Conservation (phyloP, 2,329 filamentous ascomycete species). For the Coleophoma cylindrospora region DNA sequence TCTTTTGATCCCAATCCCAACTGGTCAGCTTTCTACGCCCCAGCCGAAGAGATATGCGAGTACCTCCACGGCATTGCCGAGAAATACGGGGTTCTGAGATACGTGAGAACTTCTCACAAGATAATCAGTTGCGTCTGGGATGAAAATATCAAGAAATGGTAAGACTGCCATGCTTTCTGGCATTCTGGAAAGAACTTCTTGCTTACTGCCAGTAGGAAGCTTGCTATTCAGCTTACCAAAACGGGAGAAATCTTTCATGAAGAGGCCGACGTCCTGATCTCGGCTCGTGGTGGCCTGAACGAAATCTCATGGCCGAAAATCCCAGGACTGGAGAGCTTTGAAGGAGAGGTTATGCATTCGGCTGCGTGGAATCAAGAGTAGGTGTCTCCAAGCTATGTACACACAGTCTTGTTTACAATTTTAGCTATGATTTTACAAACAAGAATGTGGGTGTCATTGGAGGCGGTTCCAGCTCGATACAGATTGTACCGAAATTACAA, state of each 20-base stretch:
- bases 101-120: constrained; percentile 49
- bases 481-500: constrained; percentile 42
- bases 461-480: constrained; percentile 44
- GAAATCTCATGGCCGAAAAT: constrained; percentile 33
- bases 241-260: constrained; percentile 17
- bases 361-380: constrained; percentile 29
- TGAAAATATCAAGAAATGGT: constrained; percentile 43
- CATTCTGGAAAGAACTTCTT: too few relatives aligned
- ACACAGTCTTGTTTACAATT: not conserved
- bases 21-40: constrained; percentile 51
- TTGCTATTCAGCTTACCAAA: constrained; percentile 29
- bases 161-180: not conserved
- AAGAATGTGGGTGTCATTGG: constrained; percentile 43
- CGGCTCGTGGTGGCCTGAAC: constrained; percentile 3
- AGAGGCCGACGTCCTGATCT: constrained; percentile 3
- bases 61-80: constrained; percentile 46
- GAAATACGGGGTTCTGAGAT: constrained; percentile 45
- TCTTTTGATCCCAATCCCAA: constrained; percentile 52
- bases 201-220: constrained; percentile 24
- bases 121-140: constrained; percentile 49
- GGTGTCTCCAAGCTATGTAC: not conserved
- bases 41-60: constrained; percentile 51
- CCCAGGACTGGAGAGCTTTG: constrained; percentile 37
- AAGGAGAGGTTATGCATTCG: constrained; percentile 36
- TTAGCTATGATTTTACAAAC: constrained; percentile 35